Conservation (phyloP, 768 basidiomycete genomes). For the Hericium rajendrae region DNA sequence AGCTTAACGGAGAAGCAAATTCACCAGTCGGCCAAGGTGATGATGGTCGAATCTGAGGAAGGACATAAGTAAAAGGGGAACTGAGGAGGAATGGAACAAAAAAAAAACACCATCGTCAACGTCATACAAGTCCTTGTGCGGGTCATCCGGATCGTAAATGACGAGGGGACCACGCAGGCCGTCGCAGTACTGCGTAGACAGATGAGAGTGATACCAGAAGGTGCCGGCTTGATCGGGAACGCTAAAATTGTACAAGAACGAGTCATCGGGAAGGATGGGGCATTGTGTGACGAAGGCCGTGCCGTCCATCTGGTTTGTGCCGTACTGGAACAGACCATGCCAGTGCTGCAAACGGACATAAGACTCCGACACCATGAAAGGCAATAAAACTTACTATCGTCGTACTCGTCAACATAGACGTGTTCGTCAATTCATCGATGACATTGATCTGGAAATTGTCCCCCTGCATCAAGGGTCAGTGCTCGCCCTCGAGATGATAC, state of each 20-base stretch:
- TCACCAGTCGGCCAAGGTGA: slow-evolving; percentile 38
- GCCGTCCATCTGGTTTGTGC: slow-evolving; percentile 33
- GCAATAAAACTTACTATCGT: slow-evolving; percentile 22
- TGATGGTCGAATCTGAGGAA: slow-evolving; percentile 29
- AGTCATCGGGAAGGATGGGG: slow-evolving; percentile 24
- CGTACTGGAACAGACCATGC: slow-evolving; percentile 32
- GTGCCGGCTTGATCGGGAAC: slow-evolving; percentile 22
- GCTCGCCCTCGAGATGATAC: not conserved
- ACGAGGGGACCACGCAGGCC: slow-evolving; percentile 41
- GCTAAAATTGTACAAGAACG: slow-evolving; percentile 30
- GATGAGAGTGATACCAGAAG: slow-evolving; percentile 42
- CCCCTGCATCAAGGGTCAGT: slow-evolving; percentile 15
- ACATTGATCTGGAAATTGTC: slow-evolving; percentile 28
- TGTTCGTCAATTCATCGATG: slow-evolving; percentile 23
- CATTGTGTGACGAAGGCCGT: slow-evolving; percentile 34
- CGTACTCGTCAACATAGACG: slow-evolving; percentile 25
- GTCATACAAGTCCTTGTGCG: slow-evolving; percentile 31
- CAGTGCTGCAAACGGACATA: slow-evolving; percentile 16
- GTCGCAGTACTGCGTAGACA: slow-evolving; percentile 45
- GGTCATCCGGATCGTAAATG: slow-evolving; percentile 28
- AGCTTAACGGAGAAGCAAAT: slow-evolving; percentile 2
- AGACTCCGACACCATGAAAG: not conserved
- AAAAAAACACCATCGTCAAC: slow-evolving; percentile 32
- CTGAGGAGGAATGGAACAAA: not conserved
- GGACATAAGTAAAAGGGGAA: not conserved